phyloP scores from a whole-genome alignment of 1,284 basidiomycete genomes.

The Rhodofomes roseus region DNA sequence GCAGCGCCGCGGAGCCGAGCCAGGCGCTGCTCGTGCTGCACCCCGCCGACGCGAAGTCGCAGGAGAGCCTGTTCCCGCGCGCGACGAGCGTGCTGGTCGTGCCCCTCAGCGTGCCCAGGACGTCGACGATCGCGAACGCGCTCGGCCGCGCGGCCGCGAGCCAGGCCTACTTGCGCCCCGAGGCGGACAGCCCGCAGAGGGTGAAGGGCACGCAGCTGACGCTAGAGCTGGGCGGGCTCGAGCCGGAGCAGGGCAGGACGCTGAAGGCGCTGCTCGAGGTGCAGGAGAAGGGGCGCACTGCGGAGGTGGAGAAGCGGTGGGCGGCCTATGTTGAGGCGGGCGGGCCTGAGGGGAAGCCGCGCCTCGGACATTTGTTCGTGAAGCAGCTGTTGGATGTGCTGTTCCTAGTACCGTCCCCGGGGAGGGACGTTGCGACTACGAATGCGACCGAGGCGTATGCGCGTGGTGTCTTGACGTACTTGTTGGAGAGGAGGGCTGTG shows the following conservation, averaged over 20 bases:
- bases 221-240: slow-evolving; percentile 16
- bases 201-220: slow-evolving; percentile 1
- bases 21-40: slow-evolving; percentile 57
- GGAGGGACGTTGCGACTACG: slow-evolving; percentile 16
- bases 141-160: slow-evolving; percentile 49
- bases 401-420: slow-evolving; percentile 35
- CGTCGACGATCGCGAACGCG: slow-evolving; percentile 59
- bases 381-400: slow-evolving; percentile 49
- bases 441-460: slow-evolving; percentile 35
- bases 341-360: slow-evolving; percentile 7
- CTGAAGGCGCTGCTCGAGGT: slow-evolving; percentile 34
- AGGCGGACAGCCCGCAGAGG: neutral
- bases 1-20: slow-evolving; percentile 26
- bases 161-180: slow-evolving; percentile 44
- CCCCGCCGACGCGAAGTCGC: slow-evolving; percentile 26
- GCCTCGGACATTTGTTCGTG: slow-evolving; percentile 49
- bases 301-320: slow-evolving; percentile 45
- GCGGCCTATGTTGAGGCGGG: slow-evolving; percentile 42
- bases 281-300: slow-evolving; percentile 24
- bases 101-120: slow-evolving; percentile 45
- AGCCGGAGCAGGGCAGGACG: slow-evolving; percentile 32
- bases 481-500: slow-evolving; percentile 51
- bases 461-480: slow-evolving; percentile 47
- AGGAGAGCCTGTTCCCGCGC: slow-evolving; percentile 24
- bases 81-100: slow-evolving; percentile 52